These are phyloP conservation scores for Fomes fomentarius DNA, from an alignment of 1,284 basidiomycete species.

Conservation along the genomic window DNA sequence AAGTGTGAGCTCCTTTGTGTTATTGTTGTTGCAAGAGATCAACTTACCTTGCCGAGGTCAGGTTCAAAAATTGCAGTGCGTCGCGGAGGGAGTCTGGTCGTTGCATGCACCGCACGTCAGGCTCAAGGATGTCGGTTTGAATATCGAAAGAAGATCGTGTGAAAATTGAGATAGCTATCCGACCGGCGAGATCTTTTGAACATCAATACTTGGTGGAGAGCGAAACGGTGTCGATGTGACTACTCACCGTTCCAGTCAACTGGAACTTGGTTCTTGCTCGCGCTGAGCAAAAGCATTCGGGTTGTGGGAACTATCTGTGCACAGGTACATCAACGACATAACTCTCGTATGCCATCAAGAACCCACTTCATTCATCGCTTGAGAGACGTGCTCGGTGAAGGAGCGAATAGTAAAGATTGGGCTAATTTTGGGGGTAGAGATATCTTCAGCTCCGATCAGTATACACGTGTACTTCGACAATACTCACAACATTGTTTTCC, in stretches of 20 bases:
- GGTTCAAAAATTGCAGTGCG: slow-evolving; percentile 10
- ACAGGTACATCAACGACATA: no score
- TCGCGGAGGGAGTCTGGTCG: slow-evolving; percentile 10
- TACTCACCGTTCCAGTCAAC: slow-evolving; percentile 26
- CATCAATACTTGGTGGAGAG: background rate
- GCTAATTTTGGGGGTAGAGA: no score
- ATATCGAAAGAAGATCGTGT: slow-evolving; percentile 20
- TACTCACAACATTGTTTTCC: slow-evolving; percentile 23
- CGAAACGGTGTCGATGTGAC: background rate
- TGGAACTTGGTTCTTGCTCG: slow-evolving; percentile 7
- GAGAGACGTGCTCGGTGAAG: slow-evolving; percentile 23
- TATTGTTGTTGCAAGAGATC: no score
- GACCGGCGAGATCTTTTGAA: slow-evolving; percentile 22
- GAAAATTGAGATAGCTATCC: slow-evolving; percentile 22
- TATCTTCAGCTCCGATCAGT: no score
- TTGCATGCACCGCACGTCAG: slow-evolving; percentile 17
- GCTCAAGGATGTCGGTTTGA: slow-evolving; percentile 9
- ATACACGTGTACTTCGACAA: no score
- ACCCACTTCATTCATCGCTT: slow-evolving; percentile 25
- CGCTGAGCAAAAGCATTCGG: slow-evolving; percentile 8
- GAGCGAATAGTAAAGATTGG: slow-evolving; percentile 20
- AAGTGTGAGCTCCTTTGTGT: no score
- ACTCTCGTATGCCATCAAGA: no score
- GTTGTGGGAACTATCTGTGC: slow-evolving; percentile 9
- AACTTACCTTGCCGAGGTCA: no score